These are phyloP conservation scores for Mucor indicus DNA, from an alignment of 371 early-diverging fungal species.

Conservation along the genomic window DNA sequence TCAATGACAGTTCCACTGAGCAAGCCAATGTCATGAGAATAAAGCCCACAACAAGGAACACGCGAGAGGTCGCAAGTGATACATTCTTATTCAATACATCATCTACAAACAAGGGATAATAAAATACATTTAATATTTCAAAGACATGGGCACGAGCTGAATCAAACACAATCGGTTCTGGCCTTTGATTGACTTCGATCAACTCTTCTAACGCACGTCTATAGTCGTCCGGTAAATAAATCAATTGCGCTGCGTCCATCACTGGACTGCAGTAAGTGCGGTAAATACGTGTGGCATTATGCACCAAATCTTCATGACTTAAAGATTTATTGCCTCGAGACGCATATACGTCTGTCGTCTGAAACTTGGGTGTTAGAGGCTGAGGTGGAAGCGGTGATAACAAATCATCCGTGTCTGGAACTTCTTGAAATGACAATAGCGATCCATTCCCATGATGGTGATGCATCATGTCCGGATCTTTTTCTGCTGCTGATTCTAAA, in stretches of 20 bases:
- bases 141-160: constrained; percentile 44
- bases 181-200: constrained; percentile 38
- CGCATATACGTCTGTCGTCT: constrained; percentile 17
- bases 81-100: constrained; percentile 36
- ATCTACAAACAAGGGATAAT: constrained; percentile 47
- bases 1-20: constrained; percentile 36
- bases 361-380: constrained; percentile 8
- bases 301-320: constrained; percentile 34
- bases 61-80: constrained; percentile 12
- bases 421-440: constrained; percentile 11
- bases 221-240: constrained; percentile 47
- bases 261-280: constrained; percentile 34
- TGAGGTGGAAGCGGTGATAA: constrained; percentile 17
- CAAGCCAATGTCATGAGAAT: constrained; percentile 35
- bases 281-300: constrained; percentile 46
- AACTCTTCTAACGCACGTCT: constrained; percentile 38
- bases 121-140: constrained; percentile 49
- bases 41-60: constrained; percentile 22
- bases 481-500: constrained; percentile 26
- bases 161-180: constrained; percentile 48
- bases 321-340: constrained; percentile 27
- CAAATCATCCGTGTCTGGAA: constrained; percentile 31
- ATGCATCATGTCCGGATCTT: constrained; percentile 2
- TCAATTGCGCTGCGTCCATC: constrained; percentile 38
- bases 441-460: constrained; percentile 3